phyloP scores from a whole-genome alignment of 73 alveolate genomes.

The Blepharisma stoltei region DNA sequence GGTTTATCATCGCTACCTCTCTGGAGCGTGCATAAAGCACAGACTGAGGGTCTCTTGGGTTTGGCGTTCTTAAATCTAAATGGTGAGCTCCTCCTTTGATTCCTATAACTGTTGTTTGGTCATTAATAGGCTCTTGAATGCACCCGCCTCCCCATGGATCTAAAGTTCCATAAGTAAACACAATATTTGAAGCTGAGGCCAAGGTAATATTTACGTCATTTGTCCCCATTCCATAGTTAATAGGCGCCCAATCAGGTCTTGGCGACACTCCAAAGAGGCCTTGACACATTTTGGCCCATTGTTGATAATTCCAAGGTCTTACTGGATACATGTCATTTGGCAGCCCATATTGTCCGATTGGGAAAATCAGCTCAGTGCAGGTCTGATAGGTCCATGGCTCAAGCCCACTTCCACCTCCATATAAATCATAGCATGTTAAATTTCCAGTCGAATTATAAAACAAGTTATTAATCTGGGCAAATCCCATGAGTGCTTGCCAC shows the following conservation, averaged over 20 bases:
- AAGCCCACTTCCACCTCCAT: slow-evolving; percentile 35
- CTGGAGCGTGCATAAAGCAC: background rate
- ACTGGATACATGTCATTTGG: slow-evolving; percentile 50
- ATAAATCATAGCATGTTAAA: slow-evolving; percentile 30
- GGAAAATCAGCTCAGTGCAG: slow-evolving; percentile 61
- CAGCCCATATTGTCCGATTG: slow-evolving; percentile 47
- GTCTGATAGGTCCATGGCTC: slow-evolving; percentile 54
- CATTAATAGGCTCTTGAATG: slow-evolving; percentile 27
- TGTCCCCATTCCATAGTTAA: slow-evolving; percentile 50
- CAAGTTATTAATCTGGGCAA: background rate
- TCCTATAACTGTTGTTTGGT: background rate
- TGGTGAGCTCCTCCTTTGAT: slow-evolving; percentile 65
- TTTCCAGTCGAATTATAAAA: slow-evolving; percentile 38
- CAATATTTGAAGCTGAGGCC: slow-evolving; percentile 37
- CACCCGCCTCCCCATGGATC: slow-evolving; percentile 80
- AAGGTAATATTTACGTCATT: slow-evolving; percentile 14
- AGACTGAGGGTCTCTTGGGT: slow-evolving; percentile 51
- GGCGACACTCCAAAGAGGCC: slow-evolving; percentile 35
- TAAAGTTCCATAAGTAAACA: slow-evolving; percentile 52
- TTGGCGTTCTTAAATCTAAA: slow-evolving; percentile 61
- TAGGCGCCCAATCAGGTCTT: slow-evolving; percentile 39
- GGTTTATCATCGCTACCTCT: background rate
- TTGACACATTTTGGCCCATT: slow-evolving; percentile 31
- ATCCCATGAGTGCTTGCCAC: slow-evolving; percentile 8
- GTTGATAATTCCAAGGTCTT: slow-evolving; percentile 35